These are phyloP conservation scores for Westerdykella ornata DNA, from an alignment of 2,329 filamentous ascomycete species.

Conservation along the genomic window DNA sequence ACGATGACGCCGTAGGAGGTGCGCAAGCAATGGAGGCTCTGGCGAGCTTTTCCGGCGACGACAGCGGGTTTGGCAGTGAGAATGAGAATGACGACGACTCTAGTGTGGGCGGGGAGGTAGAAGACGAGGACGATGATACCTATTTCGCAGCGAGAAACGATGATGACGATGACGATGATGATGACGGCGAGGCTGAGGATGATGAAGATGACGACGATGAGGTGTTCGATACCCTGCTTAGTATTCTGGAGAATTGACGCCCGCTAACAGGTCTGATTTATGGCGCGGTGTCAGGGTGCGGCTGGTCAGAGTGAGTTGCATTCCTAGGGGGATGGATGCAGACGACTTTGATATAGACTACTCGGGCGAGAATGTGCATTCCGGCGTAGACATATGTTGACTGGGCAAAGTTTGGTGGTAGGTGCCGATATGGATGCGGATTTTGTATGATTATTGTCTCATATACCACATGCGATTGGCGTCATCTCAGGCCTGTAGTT, in stretches of 20 bases:
- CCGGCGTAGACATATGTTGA: too few species aligned
- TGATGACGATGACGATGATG: constrained; percentile 5
- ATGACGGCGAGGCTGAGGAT: constrained; percentile 1
- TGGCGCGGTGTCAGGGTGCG: too few species aligned
- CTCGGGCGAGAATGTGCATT: too few species aligned
- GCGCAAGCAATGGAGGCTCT: constrained; percentile 28
- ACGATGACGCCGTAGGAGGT: constrained; percentile 10
- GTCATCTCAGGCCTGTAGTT: too few species aligned
- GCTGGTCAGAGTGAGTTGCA: too few species aligned
- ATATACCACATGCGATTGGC: too few species aligned
- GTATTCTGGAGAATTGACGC: constrained; percentile 1
- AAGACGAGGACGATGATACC: background rate
- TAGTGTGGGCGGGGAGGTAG: background rate
- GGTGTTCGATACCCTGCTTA: constrained; percentile 7
- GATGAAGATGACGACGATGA: constrained; percentile 6
- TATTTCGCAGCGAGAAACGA: constrained; percentile 7
- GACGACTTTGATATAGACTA: too few species aligned
- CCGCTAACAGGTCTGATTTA: too few species aligned
- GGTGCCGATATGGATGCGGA: too few species aligned
- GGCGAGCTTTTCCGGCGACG: constrained; percentile 30
- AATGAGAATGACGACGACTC: constrained; percentile 17
- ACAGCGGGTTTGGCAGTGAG: constrained; percentile 29
- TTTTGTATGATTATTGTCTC: too few species aligned
- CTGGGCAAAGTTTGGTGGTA: too few species aligned
- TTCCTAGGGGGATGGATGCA: too few species aligned